phyloP scores from a whole-genome alignment of 2,329 filamentous ascomycete species.

The Colletotrichum tabaci region DNA sequence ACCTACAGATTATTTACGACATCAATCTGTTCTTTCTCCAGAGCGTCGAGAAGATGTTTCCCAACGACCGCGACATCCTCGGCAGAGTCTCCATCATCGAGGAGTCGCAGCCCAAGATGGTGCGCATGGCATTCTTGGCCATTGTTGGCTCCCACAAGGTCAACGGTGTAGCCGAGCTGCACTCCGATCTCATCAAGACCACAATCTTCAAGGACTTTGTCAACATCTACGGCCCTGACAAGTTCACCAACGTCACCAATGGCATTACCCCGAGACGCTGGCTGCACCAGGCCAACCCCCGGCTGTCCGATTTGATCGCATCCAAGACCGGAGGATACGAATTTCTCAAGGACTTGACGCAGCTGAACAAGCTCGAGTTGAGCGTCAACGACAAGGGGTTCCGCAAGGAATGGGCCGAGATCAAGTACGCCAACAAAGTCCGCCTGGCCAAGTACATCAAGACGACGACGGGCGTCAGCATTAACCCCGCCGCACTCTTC shows the following conservation, averaged over 20 bases:
- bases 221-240: slow-evolving; percentile 92
- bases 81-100: slow-evolving; percentile 95
- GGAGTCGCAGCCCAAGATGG: slow-evolving; percentile 96
- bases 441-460: slow-evolving; percentile 94
- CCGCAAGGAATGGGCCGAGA: slow-evolving; percentile 94
- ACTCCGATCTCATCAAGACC: slow-evolving; percentile 97
- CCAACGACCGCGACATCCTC: slow-evolving; percentile 89
- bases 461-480: slow-evolving; percentile 80
- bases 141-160: slow-evolving; percentile 99
- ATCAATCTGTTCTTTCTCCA: slow-evolving; percentile 97
- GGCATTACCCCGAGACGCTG: slow-evolving; percentile 96
- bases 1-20: slow-evolving; percentile 98
- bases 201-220: slow-evolving; percentile 99
- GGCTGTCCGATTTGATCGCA: slow-evolving; percentile 91
- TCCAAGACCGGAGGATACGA: slow-evolving; percentile 88
- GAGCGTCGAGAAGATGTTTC: slow-evolving; percentile 89
- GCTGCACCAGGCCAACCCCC: slow-evolving; percentile 97
- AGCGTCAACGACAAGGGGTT: slow-evolving; percentile 89
- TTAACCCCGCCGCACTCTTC: slow-evolving; percentile 91
- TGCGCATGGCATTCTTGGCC: slow-evolving; percentile 95
- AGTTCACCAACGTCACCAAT: slow-evolving; percentile 99
- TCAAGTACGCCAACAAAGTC: slow-evolving; percentile 97
- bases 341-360: slow-evolving; percentile 91
- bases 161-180: slow-evolving; percentile 96
- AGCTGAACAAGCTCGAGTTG: slow-evolving; percentile 88